Evolutionary conservation across 1,139 yeast species (phyloP), one percentile per base, ranked within the genome.

Genomic region (Nakaseomyces glabratus): DNA sequence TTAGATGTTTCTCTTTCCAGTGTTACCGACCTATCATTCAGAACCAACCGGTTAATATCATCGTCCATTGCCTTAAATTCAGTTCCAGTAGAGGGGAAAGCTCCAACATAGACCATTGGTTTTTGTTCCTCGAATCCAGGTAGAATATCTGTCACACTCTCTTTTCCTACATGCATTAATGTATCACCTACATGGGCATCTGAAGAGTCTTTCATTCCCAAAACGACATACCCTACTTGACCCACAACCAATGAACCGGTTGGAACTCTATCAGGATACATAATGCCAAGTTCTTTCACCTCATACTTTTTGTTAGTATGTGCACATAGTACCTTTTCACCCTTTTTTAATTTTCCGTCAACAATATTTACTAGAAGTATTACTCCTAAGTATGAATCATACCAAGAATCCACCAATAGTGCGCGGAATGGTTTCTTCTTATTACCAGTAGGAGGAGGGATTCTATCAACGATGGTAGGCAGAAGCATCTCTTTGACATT

Each of bases 71-170:
- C 80, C 42, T 82, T 82, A 56, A 88, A 90, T 48, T 88, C 95
- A 1, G 81, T 72, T 4, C 95, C 95, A 53, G 88, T 95, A 0
- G 95, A 93, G 0, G 98, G 98, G 50, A 86, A 90, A 0, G 98
- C 98, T 6, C 98, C 98, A 29, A 90, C 93, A 58, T 88, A 90
- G 5, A 90, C 97, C 97, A 90, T 90, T 1, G 98, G 96, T 56
- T 90, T 88, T 1, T 93, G 88, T 48, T 85, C 96, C 57, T 88
- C 96, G 58, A 90, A 90, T 0, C 97, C 97, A 1, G 95, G 95
- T 19, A 90, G 64, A 1, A 95, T 79, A 39, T 76, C 82, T 1
- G 82, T 74, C 31, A 68, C 70, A 14, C 40, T 34, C 35, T 68
- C 71, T 19, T 71, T 67, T 2, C 82, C 84, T n/a, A 67, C 64